Evolutionary conservation across 352 stramenopile species (phyloP).

Genomic region (Elongisporangium anandrum): DNA sequence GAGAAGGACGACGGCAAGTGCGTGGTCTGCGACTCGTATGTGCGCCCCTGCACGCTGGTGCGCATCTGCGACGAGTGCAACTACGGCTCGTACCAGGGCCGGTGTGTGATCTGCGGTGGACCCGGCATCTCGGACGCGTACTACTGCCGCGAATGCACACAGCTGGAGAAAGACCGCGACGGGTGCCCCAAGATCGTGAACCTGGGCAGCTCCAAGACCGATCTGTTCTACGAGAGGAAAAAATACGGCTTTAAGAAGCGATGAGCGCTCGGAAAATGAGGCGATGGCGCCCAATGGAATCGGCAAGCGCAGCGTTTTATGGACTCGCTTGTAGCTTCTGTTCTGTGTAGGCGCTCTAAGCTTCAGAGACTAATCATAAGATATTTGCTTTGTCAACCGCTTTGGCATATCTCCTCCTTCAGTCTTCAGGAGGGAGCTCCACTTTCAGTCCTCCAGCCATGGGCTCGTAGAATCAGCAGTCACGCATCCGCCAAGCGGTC

Average conservation of each 20-base stretch:
- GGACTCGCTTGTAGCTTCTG: background rate
- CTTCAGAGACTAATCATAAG: too few species aligned
- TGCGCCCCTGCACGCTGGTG: conserved; percentile 96
- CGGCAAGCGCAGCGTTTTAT: too few species aligned
- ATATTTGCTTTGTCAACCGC: too few species aligned
- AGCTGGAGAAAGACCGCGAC: conserved; percentile 95
- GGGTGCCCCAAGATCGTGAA: conserved; percentile 99
- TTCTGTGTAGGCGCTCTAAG: too few species aligned
- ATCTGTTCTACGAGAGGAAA: conserved; percentile 99
- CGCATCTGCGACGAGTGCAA: conserved; percentile 99
- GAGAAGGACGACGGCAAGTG: conserved; percentile 99
- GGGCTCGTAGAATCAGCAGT: too few species aligned
- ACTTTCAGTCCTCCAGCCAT: too few species aligned
- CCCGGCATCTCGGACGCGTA: conserved; percentile 98
- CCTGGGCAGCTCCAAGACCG: conserved; percentile 91
- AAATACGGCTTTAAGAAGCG: conserved; percentile 95
- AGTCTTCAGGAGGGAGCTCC: too few species aligned
- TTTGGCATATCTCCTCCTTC: too few species aligned
- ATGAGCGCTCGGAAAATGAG: too few species aligned
- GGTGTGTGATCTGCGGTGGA: conserved; percentile 98
- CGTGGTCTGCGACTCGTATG: conserved; percentile 99
- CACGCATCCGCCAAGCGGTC: too few species aligned
- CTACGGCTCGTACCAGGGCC: conserved; percentile 96
- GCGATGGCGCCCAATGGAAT: too few species aligned
- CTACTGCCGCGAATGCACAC: conserved; percentile 99